phyloP scores from a whole-genome alignment of 306 rosid genomes.

The Fragaria ananassa region DNA sequence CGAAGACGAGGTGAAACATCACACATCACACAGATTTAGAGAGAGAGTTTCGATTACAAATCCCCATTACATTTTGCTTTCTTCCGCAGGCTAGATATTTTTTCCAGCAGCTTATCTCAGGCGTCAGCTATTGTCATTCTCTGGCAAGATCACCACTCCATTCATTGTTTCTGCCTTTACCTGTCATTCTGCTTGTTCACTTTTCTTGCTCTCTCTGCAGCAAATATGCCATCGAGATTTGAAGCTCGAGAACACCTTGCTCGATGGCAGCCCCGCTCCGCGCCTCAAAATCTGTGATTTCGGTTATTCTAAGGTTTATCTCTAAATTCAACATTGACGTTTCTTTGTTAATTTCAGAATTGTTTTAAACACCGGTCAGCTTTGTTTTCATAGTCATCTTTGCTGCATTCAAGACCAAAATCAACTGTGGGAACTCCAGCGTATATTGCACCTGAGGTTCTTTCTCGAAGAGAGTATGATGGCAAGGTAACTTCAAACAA shows the following conservation, averaged over 20 bases:
- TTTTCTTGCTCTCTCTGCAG: constrained; percentile 34
- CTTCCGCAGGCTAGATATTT: constrained; percentile 75
- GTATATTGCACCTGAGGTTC: constrained; percentile 88
- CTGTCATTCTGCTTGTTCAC: background rate
- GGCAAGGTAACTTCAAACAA: constrained; percentile 62
- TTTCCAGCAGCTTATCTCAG: constrained; percentile 94
- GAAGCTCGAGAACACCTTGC: constrained; percentile 78
- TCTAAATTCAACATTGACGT: constrained; percentile 15
- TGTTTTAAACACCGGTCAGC: constrained; percentile 23
- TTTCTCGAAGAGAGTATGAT: constrained; percentile 78
- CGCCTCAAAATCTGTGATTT: constrained; percentile 85
- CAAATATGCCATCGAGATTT: constrained; percentile 88
- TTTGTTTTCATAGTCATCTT: constrained; percentile 59
- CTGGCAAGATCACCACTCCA: constrained; percentile 38
- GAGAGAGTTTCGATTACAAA: no score
- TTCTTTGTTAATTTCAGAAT: constrained; percentile 1
- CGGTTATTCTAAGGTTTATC: constrained; percentile 77
- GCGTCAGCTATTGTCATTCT: constrained; percentile 77
- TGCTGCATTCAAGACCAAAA: constrained; percentile 84
- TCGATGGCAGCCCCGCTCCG: constrained; percentile 89
- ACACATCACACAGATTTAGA: no score
- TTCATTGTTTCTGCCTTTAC: constrained; percentile 8
- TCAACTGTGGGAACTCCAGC: constrained; percentile 88
- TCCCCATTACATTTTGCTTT: background rate
- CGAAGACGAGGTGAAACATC: constrained; percentile 58